A percentile compares a stretch with the other conserved stretches of the same genome.
Conservation (phyloP, 2,329 filamentous ascomycete genomes). For the Helotiales sp. region DNA sequence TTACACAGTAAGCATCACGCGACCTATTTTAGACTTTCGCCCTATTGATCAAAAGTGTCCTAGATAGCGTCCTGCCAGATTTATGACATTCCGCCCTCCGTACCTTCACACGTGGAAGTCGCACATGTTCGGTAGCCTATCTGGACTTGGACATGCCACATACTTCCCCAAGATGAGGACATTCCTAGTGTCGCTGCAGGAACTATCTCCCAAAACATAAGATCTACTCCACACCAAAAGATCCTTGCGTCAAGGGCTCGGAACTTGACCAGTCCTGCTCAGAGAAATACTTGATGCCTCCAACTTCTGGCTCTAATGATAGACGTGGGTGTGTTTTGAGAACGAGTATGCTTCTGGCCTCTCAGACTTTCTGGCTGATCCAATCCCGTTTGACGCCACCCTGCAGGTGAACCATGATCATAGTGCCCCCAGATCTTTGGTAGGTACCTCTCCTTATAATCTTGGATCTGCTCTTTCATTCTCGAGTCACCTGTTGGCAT, state of each 20-base stretch:
- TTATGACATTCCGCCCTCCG: neutral
- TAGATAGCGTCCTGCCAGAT: neutral
- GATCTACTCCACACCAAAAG: constrained; percentile 13
- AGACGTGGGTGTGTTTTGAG: constrained; percentile 1
- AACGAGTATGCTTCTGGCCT: constrained; percentile 17
- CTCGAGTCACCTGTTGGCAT: constrained; percentile 32
- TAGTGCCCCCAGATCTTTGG: neutral
- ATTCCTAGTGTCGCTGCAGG: constrained; percentile 29
- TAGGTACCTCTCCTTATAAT: constrained; percentile 28
- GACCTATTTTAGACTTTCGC: neutral
- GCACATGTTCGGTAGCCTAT: constrained; percentile 6
- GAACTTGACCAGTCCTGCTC: constrained; percentile 23
- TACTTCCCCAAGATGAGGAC: constrained; percentile 31
- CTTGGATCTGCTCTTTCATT: constrained; percentile 34
- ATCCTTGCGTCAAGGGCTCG: constrained; percentile 27
- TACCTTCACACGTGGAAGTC: constrained; percentile 1
- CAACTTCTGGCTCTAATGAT: neutral
- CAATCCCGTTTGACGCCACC: constrained; percentile 24
- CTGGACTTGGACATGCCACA: constrained; percentile 20
- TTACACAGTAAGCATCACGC: neutral
- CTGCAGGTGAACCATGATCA: constrained; percentile 19
- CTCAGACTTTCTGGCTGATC: constrained; percentile 17
- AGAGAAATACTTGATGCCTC: neutral
- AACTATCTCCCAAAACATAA: constrained; percentile 15
- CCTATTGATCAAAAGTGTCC: neutral